phyloP scores from a whole-genome alignment of 2,329 filamentous ascomycete genomes.

The Intubia oerlemansii region DNA sequence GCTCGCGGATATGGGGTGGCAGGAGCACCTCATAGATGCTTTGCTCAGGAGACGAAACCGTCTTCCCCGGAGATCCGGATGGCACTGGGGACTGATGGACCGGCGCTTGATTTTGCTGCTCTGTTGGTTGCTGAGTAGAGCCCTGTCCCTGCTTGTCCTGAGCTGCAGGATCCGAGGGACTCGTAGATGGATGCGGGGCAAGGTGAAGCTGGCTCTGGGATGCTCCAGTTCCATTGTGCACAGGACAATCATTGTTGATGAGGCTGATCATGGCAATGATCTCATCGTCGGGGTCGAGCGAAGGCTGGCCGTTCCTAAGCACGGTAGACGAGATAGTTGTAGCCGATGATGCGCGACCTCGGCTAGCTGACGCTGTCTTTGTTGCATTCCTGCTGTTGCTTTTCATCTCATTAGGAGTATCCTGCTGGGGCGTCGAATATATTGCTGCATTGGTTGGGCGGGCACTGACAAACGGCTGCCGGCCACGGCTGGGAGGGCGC shows the following conservation, averaged over 20 bases:
- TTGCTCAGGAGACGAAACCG: background rate
- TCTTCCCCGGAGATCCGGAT: too few species aligned
- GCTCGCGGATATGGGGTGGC: slow-evolving; percentile 4
- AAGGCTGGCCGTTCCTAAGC: background rate
- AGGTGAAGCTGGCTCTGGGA: too few species aligned
- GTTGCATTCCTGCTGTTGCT: too few species aligned
- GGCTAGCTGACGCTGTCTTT: background rate
- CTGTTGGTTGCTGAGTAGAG: too few species aligned
- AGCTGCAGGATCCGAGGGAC: too few species aligned
- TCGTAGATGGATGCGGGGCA: too few species aligned
- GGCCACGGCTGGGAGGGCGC: slow-evolving; percentile 6
- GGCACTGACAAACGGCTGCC: slow-evolving; percentile 3
- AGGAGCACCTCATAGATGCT: slow-evolving; percentile 6
- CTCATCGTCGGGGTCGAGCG: slow-evolving; percentile 3
- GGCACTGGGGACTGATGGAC: too few species aligned
- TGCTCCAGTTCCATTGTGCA: slow-evolving; percentile 1
- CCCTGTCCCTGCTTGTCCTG: too few species aligned
- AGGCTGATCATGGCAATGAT: slow-evolving; percentile 6
- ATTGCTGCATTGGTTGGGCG: slow-evolving; percentile 1
- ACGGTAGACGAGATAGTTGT: background rate
- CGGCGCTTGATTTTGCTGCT: too few species aligned
- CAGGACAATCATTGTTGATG: slow-evolving; percentile 1
- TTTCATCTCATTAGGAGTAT: too few species aligned
- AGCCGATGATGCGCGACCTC: background rate
- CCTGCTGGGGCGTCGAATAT: too few species aligned